These are phyloP conservation scores for Colletotrichum sp. DNA, from an alignment of 2,329 filamentous ascomycete species.

Conservation along the genomic window DNA sequence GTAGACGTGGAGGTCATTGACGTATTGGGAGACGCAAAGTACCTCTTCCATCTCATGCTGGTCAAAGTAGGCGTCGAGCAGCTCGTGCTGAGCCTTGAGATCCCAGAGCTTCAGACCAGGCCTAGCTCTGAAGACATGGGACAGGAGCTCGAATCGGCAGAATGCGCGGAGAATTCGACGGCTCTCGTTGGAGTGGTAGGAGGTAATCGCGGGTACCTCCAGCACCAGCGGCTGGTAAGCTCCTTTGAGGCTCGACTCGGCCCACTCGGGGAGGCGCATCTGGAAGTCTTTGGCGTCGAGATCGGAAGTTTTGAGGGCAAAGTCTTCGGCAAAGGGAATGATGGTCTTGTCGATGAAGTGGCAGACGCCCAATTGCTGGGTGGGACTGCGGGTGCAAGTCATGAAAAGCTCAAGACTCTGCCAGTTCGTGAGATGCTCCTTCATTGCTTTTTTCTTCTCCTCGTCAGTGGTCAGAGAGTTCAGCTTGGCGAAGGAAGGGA, in stretches of 20 bases:
- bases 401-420: background rate
- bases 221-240: background rate
- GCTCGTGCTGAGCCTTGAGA: background rate
- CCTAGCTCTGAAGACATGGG: background rate
- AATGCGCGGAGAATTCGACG: background rate
- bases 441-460: background rate
- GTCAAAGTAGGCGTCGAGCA: background rate
- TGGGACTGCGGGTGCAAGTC: background rate
- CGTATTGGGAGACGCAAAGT: background rate
- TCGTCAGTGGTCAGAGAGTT: background rate
- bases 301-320: background rate
- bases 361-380: background rate
- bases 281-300: background rate
- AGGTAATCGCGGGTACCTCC: background rate
- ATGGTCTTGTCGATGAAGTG: background rate
- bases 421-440: background rate
- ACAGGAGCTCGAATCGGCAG: background rate
- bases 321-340: background rate
- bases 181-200: background rate
- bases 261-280: background rate
- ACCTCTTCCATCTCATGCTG: conserved; percentile 3
- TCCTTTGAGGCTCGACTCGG: background rate
- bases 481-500: background rate
- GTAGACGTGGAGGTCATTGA: background rate
- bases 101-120: background rate